These are phyloP conservation scores for Globisporangium canariense DNA, from an alignment of 352 stramenopile genomes.

Conservation along the genomic window DNA sequence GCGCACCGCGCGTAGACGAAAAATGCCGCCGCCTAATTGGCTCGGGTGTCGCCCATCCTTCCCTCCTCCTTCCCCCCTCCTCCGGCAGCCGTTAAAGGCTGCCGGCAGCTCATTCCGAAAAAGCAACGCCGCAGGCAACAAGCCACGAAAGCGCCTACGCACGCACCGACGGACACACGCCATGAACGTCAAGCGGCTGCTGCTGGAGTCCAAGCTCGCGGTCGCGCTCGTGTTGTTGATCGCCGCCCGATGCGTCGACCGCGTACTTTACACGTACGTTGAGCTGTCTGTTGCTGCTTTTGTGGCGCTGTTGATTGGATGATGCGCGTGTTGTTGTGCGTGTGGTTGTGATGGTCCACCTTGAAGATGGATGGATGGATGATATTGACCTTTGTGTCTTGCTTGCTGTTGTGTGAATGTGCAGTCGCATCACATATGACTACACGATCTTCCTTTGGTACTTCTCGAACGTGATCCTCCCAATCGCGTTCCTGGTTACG, in stretches of 20 bases:
- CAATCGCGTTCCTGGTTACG: conserved; percentile 69
- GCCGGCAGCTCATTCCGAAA: conserved; percentile 6
- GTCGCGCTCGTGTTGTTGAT: conserved; percentile 77
- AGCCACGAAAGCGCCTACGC: not conserved
- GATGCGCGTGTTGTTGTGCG: not conserved
- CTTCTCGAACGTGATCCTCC: conserved; percentile 82
- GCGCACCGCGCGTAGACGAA: conserved; percentile 6
- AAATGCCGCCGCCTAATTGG: conserved; percentile 1
- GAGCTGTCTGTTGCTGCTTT: not conserved
- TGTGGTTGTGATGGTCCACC: not conserved
- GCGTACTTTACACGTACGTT: conserved; percentile 84
- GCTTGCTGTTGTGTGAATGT: conserved; percentile 5
- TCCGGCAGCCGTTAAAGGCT: not conserved
- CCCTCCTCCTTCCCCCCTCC: not conserved
- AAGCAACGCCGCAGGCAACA: conserved; percentile 2
- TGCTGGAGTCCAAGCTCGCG: conserved; percentile 84
- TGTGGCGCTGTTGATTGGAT: not conserved
- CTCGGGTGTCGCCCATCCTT: not conserved
- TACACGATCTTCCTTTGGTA: conserved; percentile 89
- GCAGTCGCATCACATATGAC: conserved; percentile 83
- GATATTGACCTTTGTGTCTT: conserved; percentile 1
- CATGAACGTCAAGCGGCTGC: conserved; percentile 69
- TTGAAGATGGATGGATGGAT: not conserved
- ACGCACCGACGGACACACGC: not conserved
- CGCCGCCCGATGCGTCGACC: conserved; percentile 74